Evolutionary conservation across 2,329 filamentous ascomycete genomes (phyloP), one percentile per base, ranked within the genome.

Genomic region (Knoxdaviesia capensis): DNA sequence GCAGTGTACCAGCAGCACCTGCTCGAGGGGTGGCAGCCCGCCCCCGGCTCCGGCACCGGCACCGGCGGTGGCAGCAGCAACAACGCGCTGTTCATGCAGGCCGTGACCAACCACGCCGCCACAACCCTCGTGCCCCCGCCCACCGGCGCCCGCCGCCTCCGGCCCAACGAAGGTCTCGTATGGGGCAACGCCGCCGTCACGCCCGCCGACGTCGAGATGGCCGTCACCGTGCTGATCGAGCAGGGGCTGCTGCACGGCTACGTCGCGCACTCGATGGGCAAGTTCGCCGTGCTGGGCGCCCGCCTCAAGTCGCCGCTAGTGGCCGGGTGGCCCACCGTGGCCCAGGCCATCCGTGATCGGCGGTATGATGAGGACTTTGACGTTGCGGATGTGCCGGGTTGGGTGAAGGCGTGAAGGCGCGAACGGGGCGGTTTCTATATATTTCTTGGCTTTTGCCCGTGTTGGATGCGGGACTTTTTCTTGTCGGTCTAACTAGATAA

Each of bases 161-260:
- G 62, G 40, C 69, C 73, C 1, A 68, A 72, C 50, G 66, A 75
- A 52, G 74, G 74, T 2, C 53, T 77, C 39, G 56, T 78, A n/a
- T 74, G 68, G 59, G 77, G 77, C 11, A 79, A 80, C 51, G 66
- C 69, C 46, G 55, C 63, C 47, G 63, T 77, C 33, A 66, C 72
- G 35, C 58, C 71, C 34, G 61, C 71, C 9, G 78, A 84, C 49
- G 65, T 92, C n/a, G 85, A 94, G 58, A 75, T 75, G 38, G 75
- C 83, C 40, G 68, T 92, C 8, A 74, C 81, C 0, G 78, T 77
- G 7, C 68, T 94, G 8, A 71, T 92, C 20, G 74, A 80, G 40
- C 83, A 93, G 57, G 83, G 81, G 1, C 63, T 94, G 29, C 66
- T 94, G 54, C 76, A 79, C 49, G 88, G 87, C 2, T 94, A 87